These are phyloP conservation scores for Aurinia saxatilis DNA, from an alignment of 345 rosid species.

Conservation along the genomic window DNA sequence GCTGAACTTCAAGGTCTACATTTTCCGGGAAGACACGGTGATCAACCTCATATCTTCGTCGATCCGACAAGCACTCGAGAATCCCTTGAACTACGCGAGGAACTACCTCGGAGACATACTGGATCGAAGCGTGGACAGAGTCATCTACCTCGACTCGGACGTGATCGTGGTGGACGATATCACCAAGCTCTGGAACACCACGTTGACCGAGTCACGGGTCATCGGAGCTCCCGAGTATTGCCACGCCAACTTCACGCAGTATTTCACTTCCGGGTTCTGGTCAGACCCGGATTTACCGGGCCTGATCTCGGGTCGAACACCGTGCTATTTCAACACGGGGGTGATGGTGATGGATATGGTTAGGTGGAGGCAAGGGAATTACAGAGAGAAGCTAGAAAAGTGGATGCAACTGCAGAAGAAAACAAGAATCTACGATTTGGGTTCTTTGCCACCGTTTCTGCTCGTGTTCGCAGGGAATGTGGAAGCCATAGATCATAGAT, in stretches of 20 bases:
- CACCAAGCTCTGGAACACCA: constrained; percentile 62
- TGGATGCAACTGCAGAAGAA: constrained; percentile 91
- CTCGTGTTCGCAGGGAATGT: constrained; percentile 80
- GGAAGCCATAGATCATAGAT: constrained; percentile 71
- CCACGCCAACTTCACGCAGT: constrained; percentile 83
- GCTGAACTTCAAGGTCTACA: constrained; percentile 77
- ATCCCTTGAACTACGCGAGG: constrained; percentile 87
- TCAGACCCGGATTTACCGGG: constrained; percentile 59
- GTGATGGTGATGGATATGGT: constrained; percentile 96
- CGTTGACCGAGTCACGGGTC: constrained; percentile 47
- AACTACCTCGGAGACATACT: constrained; percentile 85
- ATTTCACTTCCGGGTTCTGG: constrained; percentile 83
- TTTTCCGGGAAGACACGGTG: constrained; percentile 80
- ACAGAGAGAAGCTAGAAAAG: constrained; percentile 53
- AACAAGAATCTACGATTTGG: constrained; percentile 77
- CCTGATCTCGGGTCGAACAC: constrained; percentile 46
- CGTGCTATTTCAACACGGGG: constrained; percentile 95
- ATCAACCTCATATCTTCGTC: constrained; percentile 83
- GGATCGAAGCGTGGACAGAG: constrained; percentile 71
- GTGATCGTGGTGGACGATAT: constrained; percentile 80
- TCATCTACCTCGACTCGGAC: constrained; percentile 96
- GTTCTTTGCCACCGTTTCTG: constrained; percentile 88
- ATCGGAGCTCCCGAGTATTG: constrained; percentile 98
- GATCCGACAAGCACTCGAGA: constrained; percentile 80
- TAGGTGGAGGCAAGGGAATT: constrained; percentile 76